Evolutionary conservation across 108 stramenopile species (phyloP).

Genomic region (Schizochytrium sp.): DNA sequence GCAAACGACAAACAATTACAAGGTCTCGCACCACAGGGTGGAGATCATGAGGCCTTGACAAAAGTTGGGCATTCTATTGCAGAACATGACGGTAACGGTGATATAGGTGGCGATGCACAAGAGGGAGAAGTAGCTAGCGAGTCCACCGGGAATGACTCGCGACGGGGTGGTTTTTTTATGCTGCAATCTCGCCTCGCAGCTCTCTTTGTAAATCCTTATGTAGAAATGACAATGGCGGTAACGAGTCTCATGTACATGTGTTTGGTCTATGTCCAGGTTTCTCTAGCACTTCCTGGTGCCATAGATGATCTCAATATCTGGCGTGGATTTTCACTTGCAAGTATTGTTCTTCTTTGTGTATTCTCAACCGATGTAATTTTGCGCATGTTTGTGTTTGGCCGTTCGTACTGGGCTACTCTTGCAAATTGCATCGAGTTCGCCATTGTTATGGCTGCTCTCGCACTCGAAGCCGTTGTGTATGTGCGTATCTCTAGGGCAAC

Average conservation of each 20-base stretch:
- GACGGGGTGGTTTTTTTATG: background rate
- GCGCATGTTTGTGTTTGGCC: slow-evolving; percentile 7
- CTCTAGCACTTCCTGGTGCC: slow-evolving; percentile 1
- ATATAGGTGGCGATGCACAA: background rate
- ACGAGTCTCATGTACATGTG: slow-evolving; percentile 52
- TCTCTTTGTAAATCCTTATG: slow-evolving; percentile 2
- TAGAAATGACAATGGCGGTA: slow-evolving; percentile 39
- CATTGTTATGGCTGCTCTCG: background rate
- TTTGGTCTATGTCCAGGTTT: slow-evolving; percentile 26
- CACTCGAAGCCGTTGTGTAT: slow-evolving; percentile 18
- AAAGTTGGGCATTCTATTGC: background rate
- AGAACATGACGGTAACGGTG: background rate
- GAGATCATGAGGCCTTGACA: no score
- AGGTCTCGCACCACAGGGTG: no score
- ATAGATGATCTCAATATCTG: background rate
- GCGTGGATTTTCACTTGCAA: background rate
- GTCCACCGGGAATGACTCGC: background rate
- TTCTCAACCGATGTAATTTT: slow-evolving; percentile 34
- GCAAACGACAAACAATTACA: no score
- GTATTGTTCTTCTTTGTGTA: slow-evolving; percentile 3
- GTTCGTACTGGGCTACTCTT: background rate
- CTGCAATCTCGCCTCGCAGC: background rate
- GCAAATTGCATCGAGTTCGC: slow-evolving; percentile 24
- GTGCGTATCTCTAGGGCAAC: background rate
- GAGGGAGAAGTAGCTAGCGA: background rate